Evolutionary conservation across 179 eudicot species (phyloP).

Genomic region (Silene vulgaris): DNA sequence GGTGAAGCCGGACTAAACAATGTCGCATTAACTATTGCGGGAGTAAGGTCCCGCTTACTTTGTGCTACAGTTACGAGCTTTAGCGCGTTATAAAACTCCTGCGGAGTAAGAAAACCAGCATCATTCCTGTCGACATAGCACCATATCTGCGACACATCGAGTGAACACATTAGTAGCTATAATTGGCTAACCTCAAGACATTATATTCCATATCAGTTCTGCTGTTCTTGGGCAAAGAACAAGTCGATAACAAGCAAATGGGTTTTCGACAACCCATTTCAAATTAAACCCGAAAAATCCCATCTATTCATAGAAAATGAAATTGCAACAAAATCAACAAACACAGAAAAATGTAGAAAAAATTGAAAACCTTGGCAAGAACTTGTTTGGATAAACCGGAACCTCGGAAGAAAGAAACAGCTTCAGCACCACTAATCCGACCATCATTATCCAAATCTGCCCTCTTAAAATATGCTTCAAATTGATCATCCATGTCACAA

Average conservation of each 20-base stretch:
- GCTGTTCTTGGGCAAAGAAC: too few species aligned
- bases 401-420: conserved; percentile 79
- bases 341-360: neutral
- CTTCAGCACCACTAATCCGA: conserved; percentile 85
- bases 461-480: conserved; percentile 66
- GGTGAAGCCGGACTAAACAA: conserved; percentile 77
- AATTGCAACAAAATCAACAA: neutral
- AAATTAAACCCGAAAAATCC: neutral
- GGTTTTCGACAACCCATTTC: too few species aligned
- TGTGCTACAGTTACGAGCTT: conserved; percentile 94
- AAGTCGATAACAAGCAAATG: too few species aligned
- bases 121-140: conserved; percentile 72
- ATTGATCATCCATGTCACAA: conserved; percentile 35
- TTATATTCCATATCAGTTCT: neutral
- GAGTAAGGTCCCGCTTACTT: conserved; percentile 78
- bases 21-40: conserved; percentile 88
- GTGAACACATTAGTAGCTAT: neutral
- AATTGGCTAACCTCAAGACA: neutral
- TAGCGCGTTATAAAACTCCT: conserved; percentile 83
- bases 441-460: conserved; percentile 97
- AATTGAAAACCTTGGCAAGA: conserved; percentile 67
- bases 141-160: conserved; percentile 65
- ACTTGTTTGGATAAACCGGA: conserved; percentile 72
- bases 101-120: conserved; percentile 73
- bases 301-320: neutral